Base-by-base conservation (phyloP, 768 basidiomycete species). In the Pulveroboletus ravenelii region DNA sequence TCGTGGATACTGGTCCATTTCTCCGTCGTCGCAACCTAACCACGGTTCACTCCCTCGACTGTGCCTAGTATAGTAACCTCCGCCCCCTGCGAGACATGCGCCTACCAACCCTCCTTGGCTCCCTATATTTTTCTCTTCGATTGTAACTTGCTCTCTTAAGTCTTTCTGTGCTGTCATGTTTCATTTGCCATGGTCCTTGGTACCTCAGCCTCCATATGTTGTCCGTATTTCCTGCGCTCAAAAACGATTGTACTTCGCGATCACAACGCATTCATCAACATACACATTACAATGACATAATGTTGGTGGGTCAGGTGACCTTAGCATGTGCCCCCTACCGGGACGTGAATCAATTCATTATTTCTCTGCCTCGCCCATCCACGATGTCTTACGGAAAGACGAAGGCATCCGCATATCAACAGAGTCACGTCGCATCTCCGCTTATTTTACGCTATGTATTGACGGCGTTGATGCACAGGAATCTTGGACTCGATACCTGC, bases 231-330 rank as follows among this genome's bases (percentile, higher is more conserved):
- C 51, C 57, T 56, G 35, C 59, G 27, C 39, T 49, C 40, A 35
- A 56, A 67, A 67, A 57, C 54, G 66, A 70, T 61, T 70, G 65
- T 69, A 66, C 54, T 53, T 52, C 65, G 49, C 57, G 59, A 58
- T 62, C 67, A 41, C 41, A 23, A 44, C 36, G 25, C 15, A 23
- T 29, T 32, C n/a, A 34, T 32, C n/a, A 23, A 15, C 17, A n/a
- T 17, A 27, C 10, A 10, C 30, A 31, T 12, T 18, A 3, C 9
- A 10, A 13, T 47, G 45, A 47, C 29, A 42, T 47, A n/a, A 42
- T 15, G 10, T 30, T 7, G 3, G 10, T 12, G 5, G 27, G 41
- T 54, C 58, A 54, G 17, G 53, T 62, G 62, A 59, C 32, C 0
- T 13, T 6, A 17, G 55, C 62, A 63, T 60, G 53, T 49, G 62